Evolutionary conservation across 2,329 filamentous ascomycete species (phyloP).

Genomic region (Colletotrichum eremochloae): DNA sequence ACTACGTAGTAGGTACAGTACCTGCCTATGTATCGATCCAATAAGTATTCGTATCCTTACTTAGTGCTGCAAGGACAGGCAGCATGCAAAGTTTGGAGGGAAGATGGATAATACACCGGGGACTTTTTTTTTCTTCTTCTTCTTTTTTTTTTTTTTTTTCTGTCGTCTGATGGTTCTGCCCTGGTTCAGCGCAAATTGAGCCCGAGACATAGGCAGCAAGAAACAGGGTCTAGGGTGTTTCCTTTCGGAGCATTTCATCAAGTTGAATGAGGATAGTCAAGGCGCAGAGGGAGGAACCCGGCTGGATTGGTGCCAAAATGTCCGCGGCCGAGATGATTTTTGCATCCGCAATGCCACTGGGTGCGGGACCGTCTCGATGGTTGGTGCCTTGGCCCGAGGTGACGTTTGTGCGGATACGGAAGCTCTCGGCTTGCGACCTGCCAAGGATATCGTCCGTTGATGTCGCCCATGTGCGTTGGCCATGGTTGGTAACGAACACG

Average conservation of each 20-base stretch:
- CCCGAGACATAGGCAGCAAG: constrained; percentile 26
- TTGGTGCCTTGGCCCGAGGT: not conserved
- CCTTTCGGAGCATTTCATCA: constrained; percentile 40
- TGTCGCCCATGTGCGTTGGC: not conserved
- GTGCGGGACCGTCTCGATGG: not conserved
- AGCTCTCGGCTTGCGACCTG: not conserved
- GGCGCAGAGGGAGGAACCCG: constrained; percentile 20
- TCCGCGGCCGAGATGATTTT: not conserved
- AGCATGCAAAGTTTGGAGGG: constrained; percentile 10
- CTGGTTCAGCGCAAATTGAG: constrained; percentile 31
- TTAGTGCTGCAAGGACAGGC: not conserved
- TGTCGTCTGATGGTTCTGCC: constrained; percentile 32
- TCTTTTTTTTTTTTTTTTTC: constrained; percentile 21
- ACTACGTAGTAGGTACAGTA: too few species aligned
- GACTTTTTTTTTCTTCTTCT: constrained; percentile 15
- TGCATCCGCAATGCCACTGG: not conserved
- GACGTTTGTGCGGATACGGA: not conserved
- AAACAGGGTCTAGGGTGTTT: constrained; percentile 38
- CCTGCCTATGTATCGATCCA: too few species aligned
- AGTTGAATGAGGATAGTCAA: constrained; percentile 39
- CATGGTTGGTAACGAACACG: constrained; percentile 10
- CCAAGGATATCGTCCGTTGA: not conserved
- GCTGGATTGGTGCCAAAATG: not conserved
- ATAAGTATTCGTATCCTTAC: not conserved
- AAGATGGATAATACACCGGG: constrained; percentile 33